These are phyloP conservation scores for Magnaporthiopsis incrustans DNA, from an alignment of 2,329 filamentous ascomycete species.

Conservation along the genomic window DNA sequence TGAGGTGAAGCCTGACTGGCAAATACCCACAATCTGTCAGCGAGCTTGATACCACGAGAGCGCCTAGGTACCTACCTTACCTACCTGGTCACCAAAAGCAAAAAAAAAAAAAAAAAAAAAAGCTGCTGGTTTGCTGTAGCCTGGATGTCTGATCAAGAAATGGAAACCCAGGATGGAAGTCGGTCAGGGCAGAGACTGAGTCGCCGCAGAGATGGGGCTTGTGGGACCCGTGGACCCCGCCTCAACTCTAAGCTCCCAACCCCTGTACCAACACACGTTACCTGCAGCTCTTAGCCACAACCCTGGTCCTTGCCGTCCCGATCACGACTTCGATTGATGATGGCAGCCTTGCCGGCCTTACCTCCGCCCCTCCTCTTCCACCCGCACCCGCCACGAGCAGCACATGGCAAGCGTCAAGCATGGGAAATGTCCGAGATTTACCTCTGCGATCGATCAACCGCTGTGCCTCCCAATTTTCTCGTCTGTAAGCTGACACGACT, in stretches of 20 bases:
- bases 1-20: too few relatives aligned
- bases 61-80: too few relatives aligned
- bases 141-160: neutral
- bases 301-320: too few relatives aligned
- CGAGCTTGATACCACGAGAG: too few relatives aligned
- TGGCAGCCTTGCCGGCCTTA: neutral
- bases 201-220: neutral
- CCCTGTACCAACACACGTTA: neutral
- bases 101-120: neutral
- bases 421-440: neutral
- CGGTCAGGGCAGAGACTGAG: neutral
- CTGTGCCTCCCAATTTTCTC: neutral
- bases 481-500: neutral
- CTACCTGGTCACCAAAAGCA: too few relatives aligned
- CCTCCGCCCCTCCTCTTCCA: neutral
- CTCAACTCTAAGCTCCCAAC: neutral
- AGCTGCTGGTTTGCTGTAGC: neutral
- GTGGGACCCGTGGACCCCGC: too few relatives aligned
- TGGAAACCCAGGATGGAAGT: neutral
- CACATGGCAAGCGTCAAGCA: neutral
- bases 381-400: neutral
- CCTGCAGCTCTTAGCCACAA: neutral
- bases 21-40: too few relatives aligned
- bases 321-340: too few relatives aligned
- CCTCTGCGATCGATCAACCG: neutral